Evolutionary conservation across 192 early-diverging fungal genomes (phyloP).

Genomic region (Coemansia brasiliensis): DNA sequence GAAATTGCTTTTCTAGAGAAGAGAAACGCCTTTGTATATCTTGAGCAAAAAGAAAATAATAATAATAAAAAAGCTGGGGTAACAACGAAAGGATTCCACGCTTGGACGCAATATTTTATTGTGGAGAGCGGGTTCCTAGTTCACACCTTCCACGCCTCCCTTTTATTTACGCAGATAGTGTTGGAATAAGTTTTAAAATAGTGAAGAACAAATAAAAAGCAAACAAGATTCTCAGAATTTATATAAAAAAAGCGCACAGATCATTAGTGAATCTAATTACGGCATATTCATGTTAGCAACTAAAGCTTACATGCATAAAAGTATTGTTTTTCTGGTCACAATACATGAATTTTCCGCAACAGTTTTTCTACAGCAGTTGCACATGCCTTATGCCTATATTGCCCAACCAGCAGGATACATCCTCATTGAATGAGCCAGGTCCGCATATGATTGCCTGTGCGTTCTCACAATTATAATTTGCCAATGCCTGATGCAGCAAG

Average conservation of each 20-base stretch:
- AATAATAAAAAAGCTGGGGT: slow-evolving; percentile 3
- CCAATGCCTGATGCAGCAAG: background rate
- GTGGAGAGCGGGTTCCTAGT: background rate
- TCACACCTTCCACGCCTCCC: no score
- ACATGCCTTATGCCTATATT: slow-evolving; percentile 10
- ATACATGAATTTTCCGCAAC: no score
- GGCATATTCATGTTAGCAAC: no score
- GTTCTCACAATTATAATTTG: background rate
- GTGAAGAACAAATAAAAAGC: slow-evolving; percentile 1
- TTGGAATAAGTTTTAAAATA: background rate
- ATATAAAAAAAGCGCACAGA: background rate
- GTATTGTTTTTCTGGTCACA: no score
- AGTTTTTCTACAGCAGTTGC: slow-evolving; percentile 17
- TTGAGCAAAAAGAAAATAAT: background rate
- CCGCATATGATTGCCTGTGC: slow-evolving; percentile 35
- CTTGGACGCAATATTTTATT: background rate
- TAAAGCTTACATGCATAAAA: no score
- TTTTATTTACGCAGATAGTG: no score
- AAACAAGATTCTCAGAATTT: background rate
- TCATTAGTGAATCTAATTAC: no score
- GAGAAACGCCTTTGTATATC: no score
- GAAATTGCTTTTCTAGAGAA: no score
- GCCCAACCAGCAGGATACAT: slow-evolving; percentile 20
- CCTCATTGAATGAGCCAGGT: slow-evolving; percentile 31
- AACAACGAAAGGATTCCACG: background rate